phyloP scores from a whole-genome alignment of 2,329 filamentous ascomycete genomes.

The Endothia cerciana region DNA sequence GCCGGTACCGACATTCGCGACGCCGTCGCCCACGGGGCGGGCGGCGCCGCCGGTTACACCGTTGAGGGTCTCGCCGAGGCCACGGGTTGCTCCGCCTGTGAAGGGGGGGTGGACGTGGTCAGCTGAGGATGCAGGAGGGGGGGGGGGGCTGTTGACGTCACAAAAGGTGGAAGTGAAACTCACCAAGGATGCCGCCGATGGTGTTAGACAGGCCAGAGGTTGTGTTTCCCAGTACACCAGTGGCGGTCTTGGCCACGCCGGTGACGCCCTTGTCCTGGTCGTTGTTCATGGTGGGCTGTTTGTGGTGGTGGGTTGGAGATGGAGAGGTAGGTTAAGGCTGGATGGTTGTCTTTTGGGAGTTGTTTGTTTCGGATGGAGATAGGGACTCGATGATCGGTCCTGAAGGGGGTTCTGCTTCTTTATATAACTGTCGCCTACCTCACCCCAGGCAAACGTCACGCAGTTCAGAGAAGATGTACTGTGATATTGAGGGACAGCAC shows the following conservation, averaged over 20 bases:
- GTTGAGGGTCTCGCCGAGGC: constrained; percentile 59
- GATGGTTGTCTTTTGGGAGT: neutral
- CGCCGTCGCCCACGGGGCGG: constrained; percentile 58
- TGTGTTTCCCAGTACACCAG: constrained; percentile 38
- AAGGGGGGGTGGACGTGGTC: neutral
- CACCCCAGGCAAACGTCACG: neutral
- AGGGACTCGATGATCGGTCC: too few relatives aligned
- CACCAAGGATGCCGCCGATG: constrained; percentile 37
- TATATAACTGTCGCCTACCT: neutral
- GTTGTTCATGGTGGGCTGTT: constrained; percentile 30
- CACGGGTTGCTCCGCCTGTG: constrained; percentile 57
- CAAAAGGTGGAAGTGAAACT: neutral
- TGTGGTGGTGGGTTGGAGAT: neutral
- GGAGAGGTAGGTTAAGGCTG: too few relatives aligned
- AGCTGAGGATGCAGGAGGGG: neutral
- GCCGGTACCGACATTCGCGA: constrained; percentile 57
- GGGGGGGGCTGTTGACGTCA: too few relatives aligned
- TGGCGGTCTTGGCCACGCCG: constrained; percentile 34
- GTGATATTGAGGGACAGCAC: neutral
- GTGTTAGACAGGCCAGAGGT: constrained; percentile 39
- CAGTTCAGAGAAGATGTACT: neutral
- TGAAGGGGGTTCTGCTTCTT: neutral
- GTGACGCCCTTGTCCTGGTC: constrained; percentile 36
- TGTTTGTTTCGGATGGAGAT: neutral
- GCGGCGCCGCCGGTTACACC: constrained; percentile 58